phyloP scores from a whole-genome alignment of 352 stramenopile genomes.

The Phytophthora melonis region DNA sequence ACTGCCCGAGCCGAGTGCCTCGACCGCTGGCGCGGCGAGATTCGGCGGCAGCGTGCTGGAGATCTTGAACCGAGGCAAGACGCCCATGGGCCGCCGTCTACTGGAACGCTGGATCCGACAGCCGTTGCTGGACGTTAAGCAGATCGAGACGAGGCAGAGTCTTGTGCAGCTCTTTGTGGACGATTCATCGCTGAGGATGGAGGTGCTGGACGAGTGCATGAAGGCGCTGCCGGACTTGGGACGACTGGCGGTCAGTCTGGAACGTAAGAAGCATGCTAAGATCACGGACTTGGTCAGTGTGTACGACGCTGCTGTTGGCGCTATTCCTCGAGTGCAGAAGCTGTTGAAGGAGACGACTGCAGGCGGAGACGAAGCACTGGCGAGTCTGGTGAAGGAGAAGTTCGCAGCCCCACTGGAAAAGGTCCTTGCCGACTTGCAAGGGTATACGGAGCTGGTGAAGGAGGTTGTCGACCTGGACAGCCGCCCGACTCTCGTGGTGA shows the following conservation, averaged over 20 bases:
- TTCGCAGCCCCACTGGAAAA: constrained; percentile 66
- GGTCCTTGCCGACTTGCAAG: constrained; percentile 66
- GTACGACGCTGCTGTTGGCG: constrained; percentile 80
- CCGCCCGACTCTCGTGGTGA: constrained; percentile 79
- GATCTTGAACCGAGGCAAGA: constrained; percentile 96
- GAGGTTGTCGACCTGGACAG: constrained; percentile 89
- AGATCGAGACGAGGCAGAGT: constrained; percentile 92
- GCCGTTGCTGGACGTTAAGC: constrained; percentile 91
- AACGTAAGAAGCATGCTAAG: constrained; percentile 79
- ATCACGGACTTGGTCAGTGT: constrained; percentile 85
- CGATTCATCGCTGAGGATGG: constrained; percentile 85
- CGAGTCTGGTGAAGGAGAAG: constrained; percentile 51
- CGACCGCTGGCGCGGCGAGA: constrained; percentile 44
- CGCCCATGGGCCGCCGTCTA: constrained; percentile 92
- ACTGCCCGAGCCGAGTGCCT: constrained; percentile 78
- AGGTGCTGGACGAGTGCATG: constrained; percentile 91
- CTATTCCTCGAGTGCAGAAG: constrained; percentile 71
- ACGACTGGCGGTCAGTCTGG: constrained; percentile 68
- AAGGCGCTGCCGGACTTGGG: constrained; percentile 85
- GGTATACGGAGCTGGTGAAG: constrained; percentile 77
- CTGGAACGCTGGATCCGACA: constrained; percentile 98
- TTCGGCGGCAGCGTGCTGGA: constrained; percentile 91
- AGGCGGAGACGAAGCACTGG: constrained; percentile 41
- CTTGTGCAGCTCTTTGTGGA: constrained; percentile 94
- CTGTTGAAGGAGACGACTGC: constrained; percentile 48